Conservation (phyloP, 148 eudicot genomes). For the Vaccinium macrocarpon region DNA sequence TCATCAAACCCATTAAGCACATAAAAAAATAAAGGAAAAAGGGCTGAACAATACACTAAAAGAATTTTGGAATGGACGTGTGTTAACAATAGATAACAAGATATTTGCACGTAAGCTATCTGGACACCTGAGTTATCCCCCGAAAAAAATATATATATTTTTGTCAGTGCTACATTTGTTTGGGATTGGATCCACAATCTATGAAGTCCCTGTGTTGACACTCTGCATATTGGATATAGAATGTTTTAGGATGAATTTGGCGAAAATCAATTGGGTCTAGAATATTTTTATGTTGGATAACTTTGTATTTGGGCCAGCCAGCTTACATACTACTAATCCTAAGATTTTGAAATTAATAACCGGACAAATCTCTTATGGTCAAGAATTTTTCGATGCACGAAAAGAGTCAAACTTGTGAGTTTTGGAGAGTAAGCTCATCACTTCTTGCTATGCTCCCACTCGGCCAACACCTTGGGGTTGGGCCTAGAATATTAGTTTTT, state of each 20-base stretch:
- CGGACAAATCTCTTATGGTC: neutral
- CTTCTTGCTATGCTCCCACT: too few relatives aligned
- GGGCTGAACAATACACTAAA: too few relatives aligned
- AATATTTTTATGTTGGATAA: too few relatives aligned
- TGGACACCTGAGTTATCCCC: too few relatives aligned
- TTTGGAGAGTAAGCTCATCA: too few relatives aligned
- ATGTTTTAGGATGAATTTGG: neutral
- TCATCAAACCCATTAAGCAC: neutral
- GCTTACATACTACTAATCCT: neutral
- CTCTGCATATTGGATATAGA: neutral
- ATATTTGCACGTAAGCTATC: too few relatives aligned
- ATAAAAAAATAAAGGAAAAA: neutral
- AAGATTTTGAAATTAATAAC: neutral
- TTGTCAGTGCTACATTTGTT: too few relatives aligned
- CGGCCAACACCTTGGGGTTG: too few relatives aligned
- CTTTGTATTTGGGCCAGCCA: neutral
- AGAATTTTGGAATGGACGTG: neutral
- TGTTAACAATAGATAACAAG: neutral
- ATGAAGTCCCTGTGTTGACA: too few relatives aligned
- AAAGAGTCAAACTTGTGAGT: neutral
- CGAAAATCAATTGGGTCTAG: neutral
- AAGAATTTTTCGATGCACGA: neutral
- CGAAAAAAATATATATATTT: too few relatives aligned
- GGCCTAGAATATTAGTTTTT: too few relatives aligned
- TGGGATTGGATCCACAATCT: neutral